These are phyloP conservation scores for Acanthamoeba healyi DNA, from an alignment of 208 protist genomes.

Conservation along the genomic window DNA sequence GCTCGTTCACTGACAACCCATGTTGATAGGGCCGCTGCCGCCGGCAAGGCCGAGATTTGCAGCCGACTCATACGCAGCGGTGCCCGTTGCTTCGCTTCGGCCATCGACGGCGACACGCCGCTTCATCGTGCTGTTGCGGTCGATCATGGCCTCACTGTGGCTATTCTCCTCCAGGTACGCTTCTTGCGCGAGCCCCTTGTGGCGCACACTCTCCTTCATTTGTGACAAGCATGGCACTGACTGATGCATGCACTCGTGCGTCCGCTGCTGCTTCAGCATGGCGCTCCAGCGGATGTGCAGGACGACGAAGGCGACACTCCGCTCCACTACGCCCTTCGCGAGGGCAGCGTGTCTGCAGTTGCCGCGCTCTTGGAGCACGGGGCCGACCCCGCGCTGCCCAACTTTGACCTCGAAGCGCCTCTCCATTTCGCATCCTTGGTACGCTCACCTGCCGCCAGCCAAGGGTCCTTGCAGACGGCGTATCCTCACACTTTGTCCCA, in stretches of 20 bases:
- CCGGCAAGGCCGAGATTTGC: not conserved
- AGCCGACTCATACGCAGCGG: not conserved
- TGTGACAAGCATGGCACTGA: too few relatives aligned
- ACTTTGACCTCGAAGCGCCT: conserved; percentile 74
- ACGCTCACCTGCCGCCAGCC: too few relatives aligned
- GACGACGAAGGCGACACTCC: conserved; percentile 77
- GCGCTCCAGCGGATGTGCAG: not conserved
- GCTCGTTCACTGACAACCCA: not conserved
- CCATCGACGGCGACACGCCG: conserved; percentile 48
- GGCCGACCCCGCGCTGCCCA: not conserved
- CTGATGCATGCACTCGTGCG: not conserved
- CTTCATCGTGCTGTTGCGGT: conserved; percentile 66
- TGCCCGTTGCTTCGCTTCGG: not conserved
- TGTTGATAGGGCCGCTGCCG: not conserved
- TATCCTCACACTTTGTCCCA: not conserved
- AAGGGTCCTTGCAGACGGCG: too few relatives aligned
- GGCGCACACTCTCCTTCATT: too few relatives aligned
- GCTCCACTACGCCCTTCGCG: conserved; percentile 51
- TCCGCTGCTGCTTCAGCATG: not conserved
- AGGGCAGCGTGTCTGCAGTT: not conserved
- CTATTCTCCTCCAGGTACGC: not conserved
- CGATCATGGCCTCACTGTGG: not conserved
- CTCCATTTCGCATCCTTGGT: conserved; percentile 70
- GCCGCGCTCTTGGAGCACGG: not conserved
- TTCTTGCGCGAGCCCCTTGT: too few relatives aligned